Base-by-base conservation (phyloP, 208 protist genomes). In the Wallacemonas rigidus region DNA sequence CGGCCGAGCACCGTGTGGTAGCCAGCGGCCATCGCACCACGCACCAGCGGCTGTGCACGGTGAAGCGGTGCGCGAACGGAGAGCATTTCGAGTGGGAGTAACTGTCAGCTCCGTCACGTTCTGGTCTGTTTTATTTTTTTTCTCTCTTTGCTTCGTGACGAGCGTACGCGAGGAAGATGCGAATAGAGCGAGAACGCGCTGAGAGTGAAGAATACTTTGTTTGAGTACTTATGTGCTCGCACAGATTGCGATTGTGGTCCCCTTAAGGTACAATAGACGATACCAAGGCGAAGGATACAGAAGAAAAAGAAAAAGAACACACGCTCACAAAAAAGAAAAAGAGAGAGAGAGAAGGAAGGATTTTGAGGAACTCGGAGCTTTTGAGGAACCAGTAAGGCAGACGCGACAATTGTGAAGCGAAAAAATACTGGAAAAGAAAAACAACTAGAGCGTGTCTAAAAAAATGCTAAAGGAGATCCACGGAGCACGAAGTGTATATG, bases 391-490 rank as follows among this genome's bases (percentile, higher is more conserved):
- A 51, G 14, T 41, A 75, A 56, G 6, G 7, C 36, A 58, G 45
- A 50, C 8, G 45, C 45, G 8, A 73, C 38, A 26, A 26, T 26
- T 26, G 26, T 26, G 26, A 50, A 50, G 12, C 45, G 45, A 50
- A 50, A 50, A 50, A 50, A 50, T 6, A 12, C 8, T 14, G 45
- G 8, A 64, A 67, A 67, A 67, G 45, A n/a, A 67, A 17, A 39
- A 65, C 4, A 62, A 26, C 26, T 0, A 26, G 26, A 26, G 26
- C 26, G 26, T 26, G 26, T 26, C 48, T 14, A 73, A 11, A 67
- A n/a, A 45, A 50, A 50, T 47, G 58, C 57, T 67, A 57, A 35
- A 35, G 61, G 57, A 43, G 4, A 35, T 67, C 48, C 17, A 62
- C 43, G 68, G 45, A 26, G 26, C 26, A 26, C 26, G 26, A 26